phyloP scores from a whole-genome alignment of 768 basidiomycete genomes.

The Leccinum incarnatum region DNA sequence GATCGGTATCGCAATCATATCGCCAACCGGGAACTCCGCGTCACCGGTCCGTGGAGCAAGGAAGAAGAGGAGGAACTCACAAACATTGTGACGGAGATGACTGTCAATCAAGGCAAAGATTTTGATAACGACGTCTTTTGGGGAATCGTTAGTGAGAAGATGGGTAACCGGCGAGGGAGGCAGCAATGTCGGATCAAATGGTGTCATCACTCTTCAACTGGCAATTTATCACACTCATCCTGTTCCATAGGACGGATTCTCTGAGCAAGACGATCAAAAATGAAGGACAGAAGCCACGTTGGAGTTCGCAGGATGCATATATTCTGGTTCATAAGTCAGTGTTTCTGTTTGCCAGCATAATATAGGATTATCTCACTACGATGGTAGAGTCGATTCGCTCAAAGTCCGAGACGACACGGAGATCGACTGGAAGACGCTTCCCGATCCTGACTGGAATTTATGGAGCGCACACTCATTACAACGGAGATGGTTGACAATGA shows the following conservation, averaged over 20 bases:
- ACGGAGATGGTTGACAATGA: conserved; percentile 79
- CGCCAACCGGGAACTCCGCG: conserved; percentile 60
- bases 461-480: conserved; percentile 83
- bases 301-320: conserved; percentile 73
- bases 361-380: not conserved
- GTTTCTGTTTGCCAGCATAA: not conserved
- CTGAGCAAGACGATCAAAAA: conserved; percentile 71
- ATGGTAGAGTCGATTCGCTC: conserved; percentile 64
- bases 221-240: conserved; percentile 1
- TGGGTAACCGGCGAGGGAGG: conserved; percentile 73
- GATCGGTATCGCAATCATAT: conserved; percentile 87
- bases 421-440: conserved; percentile 78
- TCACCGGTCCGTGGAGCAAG: conserved; percentile 69
- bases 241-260: conserved; percentile 62
- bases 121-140: conserved; percentile 81
- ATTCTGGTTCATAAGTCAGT: conserved; percentile 77
- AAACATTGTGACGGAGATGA: conserved; percentile 73
- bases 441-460: conserved; percentile 75
- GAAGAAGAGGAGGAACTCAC: conserved; percentile 78
- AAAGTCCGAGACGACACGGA: conserved; percentile 78
- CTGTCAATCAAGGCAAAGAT: conserved; percentile 66
- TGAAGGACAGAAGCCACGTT: conserved; percentile 65
- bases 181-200: conserved; percentile 90
- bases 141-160: conserved; percentile 70
- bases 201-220: conserved; percentile 35